These are phyloP conservation scores for Aspergillus ochraceoroseus DNA, from an alignment of 2,329 filamentous ascomycete genomes.

Conservation along the genomic window DNA sequence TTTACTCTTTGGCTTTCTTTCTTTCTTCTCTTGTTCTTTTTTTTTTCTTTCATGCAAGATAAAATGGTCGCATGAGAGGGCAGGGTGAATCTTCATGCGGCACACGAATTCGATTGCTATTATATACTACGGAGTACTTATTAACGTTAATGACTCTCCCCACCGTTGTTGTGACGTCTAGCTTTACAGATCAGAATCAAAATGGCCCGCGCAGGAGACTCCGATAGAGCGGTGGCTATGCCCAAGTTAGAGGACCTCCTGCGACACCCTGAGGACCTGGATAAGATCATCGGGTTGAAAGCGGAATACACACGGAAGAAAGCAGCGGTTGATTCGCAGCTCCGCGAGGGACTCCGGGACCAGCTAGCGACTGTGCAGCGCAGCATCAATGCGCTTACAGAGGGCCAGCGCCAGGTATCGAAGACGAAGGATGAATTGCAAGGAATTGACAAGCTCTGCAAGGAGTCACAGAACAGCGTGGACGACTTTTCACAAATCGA, in stretches of 20 bases:
- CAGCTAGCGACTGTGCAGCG: constrained; percentile 92
- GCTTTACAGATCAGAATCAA: constrained; percentile 1
- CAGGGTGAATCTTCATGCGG: not conserved
- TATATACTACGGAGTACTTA: not conserved
- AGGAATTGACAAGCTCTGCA: constrained; percentile 95
- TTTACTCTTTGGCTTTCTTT: no score
- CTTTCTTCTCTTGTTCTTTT: no score
- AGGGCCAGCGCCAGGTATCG: constrained; percentile 86
- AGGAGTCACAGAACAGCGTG: constrained; percentile 96
- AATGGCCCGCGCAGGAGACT: constrained; percentile 36
- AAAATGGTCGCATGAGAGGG: constrained; percentile 5
- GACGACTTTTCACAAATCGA: constrained; percentile 89
- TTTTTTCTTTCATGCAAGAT: not conserved
- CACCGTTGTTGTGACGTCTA: not conserved
- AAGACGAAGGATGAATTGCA: constrained; percentile 97
- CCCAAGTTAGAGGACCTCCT: constrained; percentile 84
- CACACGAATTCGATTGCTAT: not conserved
- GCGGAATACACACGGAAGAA: constrained; percentile 94
- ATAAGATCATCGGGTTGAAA: constrained; percentile 87
- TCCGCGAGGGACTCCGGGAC: constrained; percentile 80
- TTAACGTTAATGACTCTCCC: not conserved
- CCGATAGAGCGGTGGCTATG: constrained; percentile 61
- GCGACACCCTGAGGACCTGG: constrained; percentile 91
- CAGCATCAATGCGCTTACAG: constrained; percentile 81
- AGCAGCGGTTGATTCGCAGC: constrained; percentile 79